Evolutionary conservation across 768 basidiomycete genomes (phyloP).

Genomic region (Calocybe indica): DNA sequence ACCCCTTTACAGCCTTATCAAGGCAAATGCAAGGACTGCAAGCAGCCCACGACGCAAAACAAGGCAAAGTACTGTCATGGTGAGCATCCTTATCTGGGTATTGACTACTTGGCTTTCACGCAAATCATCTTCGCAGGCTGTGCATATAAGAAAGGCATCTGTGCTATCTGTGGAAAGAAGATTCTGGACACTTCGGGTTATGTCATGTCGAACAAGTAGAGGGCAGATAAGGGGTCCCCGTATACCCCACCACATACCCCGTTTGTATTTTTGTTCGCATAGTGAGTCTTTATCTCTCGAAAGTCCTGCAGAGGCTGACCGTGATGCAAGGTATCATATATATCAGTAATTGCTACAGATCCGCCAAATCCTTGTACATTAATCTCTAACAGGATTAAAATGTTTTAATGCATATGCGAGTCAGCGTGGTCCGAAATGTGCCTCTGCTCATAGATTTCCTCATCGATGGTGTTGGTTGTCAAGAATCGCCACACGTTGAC

Average conservation of each 20-base stretch:
- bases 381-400: neutral
- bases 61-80: conserved; percentile 88
- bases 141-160: conserved; percentile 82
- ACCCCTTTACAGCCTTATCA: conserved; percentile 63
- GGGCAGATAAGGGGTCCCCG: too few species aligned
- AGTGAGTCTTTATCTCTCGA: too few species aligned
- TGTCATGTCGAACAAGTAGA: conserved; percentile 78
- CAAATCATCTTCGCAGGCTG: conserved; percentile 46
- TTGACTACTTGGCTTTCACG: conserved; percentile 2
- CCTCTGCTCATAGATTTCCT: conserved; percentile 67
- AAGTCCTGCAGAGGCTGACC: too few species aligned
- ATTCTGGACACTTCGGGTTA: conserved; percentile 82
- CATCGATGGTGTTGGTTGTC: conserved; percentile 85
- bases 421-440: neutral
- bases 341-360: too few species aligned
- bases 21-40: conserved; percentile 84
- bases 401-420: neutral
- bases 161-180: conserved; percentile 83
- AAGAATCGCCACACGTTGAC: conserved; percentile 82
- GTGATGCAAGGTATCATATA: too few species aligned
- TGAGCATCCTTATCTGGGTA: conserved; percentile 24
- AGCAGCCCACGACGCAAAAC: conserved; percentile 79
- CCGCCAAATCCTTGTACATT: neutral
- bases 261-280: too few species aligned
- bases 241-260: too few species aligned